Conservation (phyloP, 2,329 filamentous ascomycete genomes). For the Trichoderma atroviride region DNA sequence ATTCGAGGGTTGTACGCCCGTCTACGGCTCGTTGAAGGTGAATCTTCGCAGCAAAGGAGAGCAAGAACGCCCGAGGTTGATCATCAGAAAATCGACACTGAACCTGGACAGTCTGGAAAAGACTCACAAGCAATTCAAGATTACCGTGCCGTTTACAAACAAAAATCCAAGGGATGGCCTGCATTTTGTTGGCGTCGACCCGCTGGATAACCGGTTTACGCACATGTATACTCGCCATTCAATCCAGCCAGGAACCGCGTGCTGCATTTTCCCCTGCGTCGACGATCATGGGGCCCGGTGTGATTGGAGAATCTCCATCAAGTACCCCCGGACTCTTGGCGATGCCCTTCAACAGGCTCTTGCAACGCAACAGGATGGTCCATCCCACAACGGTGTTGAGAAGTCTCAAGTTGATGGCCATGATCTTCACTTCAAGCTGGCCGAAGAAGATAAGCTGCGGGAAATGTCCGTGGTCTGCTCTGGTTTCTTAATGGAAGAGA, state of each 20-base stretch:
- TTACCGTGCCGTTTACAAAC: conserved; percentile 75
- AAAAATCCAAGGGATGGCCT: conserved; percentile 80
- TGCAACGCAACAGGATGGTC: conserved; percentile 44
- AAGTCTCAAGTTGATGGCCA: conserved; percentile 47
- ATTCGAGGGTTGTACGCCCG: conserved; percentile 57
- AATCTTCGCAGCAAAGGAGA: conserved; percentile 47
- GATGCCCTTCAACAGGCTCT: conserved; percentile 65
- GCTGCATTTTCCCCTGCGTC: conserved; percentile 89
- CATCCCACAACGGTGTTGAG: conserved; percentile 37
- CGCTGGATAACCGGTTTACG: conserved; percentile 79
- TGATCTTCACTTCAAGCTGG: conserved; percentile 51
- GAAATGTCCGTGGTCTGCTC: conserved; percentile 92
- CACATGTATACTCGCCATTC: conserved; percentile 89
- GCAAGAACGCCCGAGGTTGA: conserved; percentile 46
- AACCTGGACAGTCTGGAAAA: conserved; percentile 39
- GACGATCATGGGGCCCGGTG: conserved; percentile 82
- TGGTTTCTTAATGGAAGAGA: conserved; percentile 83
- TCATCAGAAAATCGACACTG: conserved; percentile 49
- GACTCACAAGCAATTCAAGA: conserved; percentile 51
- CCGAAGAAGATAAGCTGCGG: conserved; percentile 80
- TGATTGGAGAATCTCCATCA: conserved; percentile 86
- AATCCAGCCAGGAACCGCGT: conserved; percentile 75
- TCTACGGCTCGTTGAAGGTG: conserved; percentile 55
- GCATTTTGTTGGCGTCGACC: conserved; percentile 86
- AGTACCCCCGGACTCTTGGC: conserved; percentile 81